Percentiles rank a stretch among this genome's conserved stretches.
These are phyloP conservation scores for Talaromyces sp. DNA, from an alignment of 2,329 filamentous ascomycete genomes.

Conservation along the genomic window DNA sequence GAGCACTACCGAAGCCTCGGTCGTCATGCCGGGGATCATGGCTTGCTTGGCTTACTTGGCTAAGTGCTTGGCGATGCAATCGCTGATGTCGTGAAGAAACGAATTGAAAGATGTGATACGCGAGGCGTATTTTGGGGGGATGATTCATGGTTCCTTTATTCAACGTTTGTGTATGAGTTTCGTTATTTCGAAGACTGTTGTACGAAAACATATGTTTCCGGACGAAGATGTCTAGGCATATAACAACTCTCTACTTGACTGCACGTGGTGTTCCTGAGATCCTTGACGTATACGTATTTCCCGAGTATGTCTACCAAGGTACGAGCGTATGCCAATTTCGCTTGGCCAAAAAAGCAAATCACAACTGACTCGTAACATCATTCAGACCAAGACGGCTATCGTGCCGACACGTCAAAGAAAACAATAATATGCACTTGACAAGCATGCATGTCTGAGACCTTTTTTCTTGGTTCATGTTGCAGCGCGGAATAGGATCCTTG, in stretches of 20 bases:
- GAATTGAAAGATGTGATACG: neutral
- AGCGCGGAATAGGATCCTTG: neutral
- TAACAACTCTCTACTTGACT: neutral
- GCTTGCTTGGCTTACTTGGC: neutral
- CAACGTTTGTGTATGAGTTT: neutral
- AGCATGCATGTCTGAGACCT: neutral
- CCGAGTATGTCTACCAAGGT: neutral
- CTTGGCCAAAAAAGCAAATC: neutral
- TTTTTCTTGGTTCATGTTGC: neutral
- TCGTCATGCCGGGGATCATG: conserved; percentile 1
- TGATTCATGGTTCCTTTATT: neutral
- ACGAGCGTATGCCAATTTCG: neutral
- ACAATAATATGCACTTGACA: neutral
- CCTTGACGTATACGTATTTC: neutral
- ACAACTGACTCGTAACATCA: neutral
- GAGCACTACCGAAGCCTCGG: neutral
- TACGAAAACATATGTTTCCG: too few relatives aligned
- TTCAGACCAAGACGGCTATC: neutral
- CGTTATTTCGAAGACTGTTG: neutral
- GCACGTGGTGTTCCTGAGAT: neutral
- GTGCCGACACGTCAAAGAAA: neutral
- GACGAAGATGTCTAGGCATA: neutral
- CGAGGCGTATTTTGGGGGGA: neutral
- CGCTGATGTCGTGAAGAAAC: neutral
- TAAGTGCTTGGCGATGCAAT: neutral